Percentiles rank a stretch among this genome's conserved stretches.
These are phyloP conservation scores for Colletotrichum sp. DNA, from an alignment of 2,329 filamentous ascomycete genomes.

Conservation along the genomic window DNA sequence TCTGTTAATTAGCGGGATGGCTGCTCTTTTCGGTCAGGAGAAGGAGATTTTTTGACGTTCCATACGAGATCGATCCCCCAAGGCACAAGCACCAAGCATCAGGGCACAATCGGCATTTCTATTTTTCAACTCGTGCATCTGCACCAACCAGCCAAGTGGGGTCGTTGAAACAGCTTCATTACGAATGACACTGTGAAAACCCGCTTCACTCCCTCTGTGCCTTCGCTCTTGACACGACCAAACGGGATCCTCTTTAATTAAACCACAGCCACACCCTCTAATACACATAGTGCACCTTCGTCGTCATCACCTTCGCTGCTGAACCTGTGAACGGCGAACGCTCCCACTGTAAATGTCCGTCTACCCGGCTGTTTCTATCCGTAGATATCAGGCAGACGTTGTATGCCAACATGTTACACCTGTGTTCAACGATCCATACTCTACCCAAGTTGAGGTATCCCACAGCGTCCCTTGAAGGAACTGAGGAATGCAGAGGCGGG, in stretches of 20 bases:
- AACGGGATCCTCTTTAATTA: slow-evolving; percentile 9
- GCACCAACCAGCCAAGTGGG: slow-evolving; percentile 4
- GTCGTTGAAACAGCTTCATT: slow-evolving; percentile 21
- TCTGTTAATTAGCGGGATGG: neutral
- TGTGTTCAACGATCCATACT: neutral
- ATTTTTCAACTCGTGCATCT: slow-evolving; percentile 3
- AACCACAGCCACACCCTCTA: slow-evolving; percentile 14
- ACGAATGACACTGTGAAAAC: slow-evolving; percentile 11
- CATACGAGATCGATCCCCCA: slow-evolving; percentile 17
- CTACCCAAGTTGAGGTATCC: neutral
- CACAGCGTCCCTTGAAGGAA: neutral
- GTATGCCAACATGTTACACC: neutral
- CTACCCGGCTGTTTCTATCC: neutral
- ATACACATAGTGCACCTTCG: neutral
- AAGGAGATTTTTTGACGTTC: neutral
- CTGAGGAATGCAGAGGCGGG: neutral
- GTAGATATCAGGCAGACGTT: neutral
- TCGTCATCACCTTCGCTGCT: neutral
- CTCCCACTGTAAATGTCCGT: neutral
- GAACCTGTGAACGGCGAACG: neutral
- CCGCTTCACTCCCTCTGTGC: neutral
- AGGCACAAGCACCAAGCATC: neutral
- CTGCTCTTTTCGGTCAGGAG: neutral
- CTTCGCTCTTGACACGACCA: neutral
- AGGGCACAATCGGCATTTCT: slow-evolving; percentile 15